A percentile compares a stretch with the other conserved stretches of the same genome.
Evolutionary conservation across 495 filamentous ascomycete genomes (phyloP).

Genomic region (Cenococcum geophilum): DNA sequence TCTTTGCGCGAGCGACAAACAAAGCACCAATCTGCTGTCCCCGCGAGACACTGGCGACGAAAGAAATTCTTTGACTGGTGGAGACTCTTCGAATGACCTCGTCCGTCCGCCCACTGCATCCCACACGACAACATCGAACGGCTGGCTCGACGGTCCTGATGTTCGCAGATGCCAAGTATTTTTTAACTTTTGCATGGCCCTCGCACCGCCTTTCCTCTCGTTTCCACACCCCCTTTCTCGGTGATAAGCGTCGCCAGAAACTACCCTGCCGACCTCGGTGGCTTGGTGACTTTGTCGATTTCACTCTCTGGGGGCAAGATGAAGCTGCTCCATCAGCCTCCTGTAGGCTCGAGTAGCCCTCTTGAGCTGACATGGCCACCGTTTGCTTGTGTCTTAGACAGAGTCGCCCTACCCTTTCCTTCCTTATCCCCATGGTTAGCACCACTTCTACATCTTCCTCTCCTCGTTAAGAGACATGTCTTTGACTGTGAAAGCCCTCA

Average conservation of each 20-base stretch:
- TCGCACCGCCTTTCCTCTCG: conserved; percentile 13
- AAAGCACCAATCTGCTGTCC: too few species aligned
- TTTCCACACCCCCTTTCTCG: conserved; percentile 13
- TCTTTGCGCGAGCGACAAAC: too few species aligned
- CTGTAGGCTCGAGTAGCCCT: conserved; percentile 5
- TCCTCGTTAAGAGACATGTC: conserved; percentile 47
- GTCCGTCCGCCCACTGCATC: too few species aligned
- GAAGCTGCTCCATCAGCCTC: not conserved
- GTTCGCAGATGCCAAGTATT: not conserved
- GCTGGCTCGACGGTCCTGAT: too few species aligned
- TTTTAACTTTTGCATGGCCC: conserved; percentile 10
- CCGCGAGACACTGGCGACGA: too few species aligned
- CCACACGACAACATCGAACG: too few species aligned
- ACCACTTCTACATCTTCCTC: not conserved
- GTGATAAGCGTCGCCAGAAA: not conserved
- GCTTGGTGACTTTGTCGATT: not conserved
- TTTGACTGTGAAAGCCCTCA: conserved; percentile 58
- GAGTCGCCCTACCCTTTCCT: conserved; percentile 9
- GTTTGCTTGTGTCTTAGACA: not conserved
- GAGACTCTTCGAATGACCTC: too few species aligned
- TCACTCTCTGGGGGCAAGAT: not conserved
- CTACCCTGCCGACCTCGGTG: not conserved
- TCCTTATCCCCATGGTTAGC: conserved; percentile 3
- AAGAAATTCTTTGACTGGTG: too few species aligned
- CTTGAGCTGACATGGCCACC: not conserved